A percentile compares a stretch with the other conserved stretches of the same genome.
Conservation (phyloP, 129 eudicot species). For the Sambucus nigra region DNA sequence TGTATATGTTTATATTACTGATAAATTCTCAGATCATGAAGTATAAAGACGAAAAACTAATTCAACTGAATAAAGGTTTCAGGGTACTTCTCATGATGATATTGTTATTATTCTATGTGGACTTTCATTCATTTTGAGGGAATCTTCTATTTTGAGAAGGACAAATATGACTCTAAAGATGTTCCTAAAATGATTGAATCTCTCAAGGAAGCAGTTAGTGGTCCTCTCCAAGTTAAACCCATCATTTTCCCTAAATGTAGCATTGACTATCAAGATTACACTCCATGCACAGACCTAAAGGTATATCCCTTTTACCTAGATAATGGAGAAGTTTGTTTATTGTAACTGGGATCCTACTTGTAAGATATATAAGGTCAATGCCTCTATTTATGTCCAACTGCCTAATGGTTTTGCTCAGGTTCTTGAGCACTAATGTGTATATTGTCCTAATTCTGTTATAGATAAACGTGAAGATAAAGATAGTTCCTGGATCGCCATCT, state of each 20-base stretch:
- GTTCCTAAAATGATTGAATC: conserved; percentile 37
- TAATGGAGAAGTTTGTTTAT: too few relatives aligned
- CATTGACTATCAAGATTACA: conserved; percentile 72
- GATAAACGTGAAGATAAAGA: too few relatives aligned
- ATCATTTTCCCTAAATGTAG: conserved; percentile 64
- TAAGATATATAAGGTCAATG: too few relatives aligned
- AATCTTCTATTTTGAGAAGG: conserved; percentile 60
- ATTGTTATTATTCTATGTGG: conserved; percentile 69
- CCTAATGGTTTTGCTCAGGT: too few relatives aligned
- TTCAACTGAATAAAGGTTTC: conserved; percentile 51
- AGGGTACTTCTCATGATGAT: conserved; percentile 58
- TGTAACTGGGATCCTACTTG: too few relatives aligned
- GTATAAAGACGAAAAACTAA: conserved; percentile 61
- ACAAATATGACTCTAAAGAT: conserved; percentile 25
- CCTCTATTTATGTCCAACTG: too few relatives aligned
- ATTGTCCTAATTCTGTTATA: too few relatives aligned
- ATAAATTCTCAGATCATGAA: conserved; percentile 37
- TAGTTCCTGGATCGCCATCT: too few relatives aligned
- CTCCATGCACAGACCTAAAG: conserved; percentile 97
- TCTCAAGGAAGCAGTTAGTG: conserved; percentile 17
- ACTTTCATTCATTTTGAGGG: conserved; percentile 86
- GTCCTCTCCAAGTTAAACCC: conserved; percentile 47
- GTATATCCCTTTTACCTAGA: too few relatives aligned
- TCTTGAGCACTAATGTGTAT: too few relatives aligned
- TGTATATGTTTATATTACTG: conserved; percentile 25